Evolutionary conservation across 164 flowering plant species (phyloP).

Genomic region (Warburgia ugandensis): DNA sequence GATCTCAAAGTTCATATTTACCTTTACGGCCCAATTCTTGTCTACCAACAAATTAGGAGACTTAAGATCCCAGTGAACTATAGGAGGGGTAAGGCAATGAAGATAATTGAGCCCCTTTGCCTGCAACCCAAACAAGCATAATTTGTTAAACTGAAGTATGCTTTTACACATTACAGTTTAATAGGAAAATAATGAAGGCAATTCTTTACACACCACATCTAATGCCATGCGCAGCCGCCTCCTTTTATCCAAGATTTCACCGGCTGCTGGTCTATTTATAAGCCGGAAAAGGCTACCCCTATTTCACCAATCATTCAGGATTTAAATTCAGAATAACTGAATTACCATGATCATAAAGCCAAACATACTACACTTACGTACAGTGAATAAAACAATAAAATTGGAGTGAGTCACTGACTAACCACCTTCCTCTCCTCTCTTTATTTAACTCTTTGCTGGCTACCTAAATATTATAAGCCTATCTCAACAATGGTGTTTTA

Average conservation of each 20-base stretch:
- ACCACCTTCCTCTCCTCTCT: no score
- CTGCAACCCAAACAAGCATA: conserved; percentile 29
- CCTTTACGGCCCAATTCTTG: conserved; percentile 95
- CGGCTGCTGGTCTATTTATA: conserved; percentile 67
- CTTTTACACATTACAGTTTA: no score
- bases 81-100: conserved; percentile 75
- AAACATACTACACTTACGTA: no score
- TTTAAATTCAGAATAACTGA: not conserved
- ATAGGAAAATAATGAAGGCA: no score
- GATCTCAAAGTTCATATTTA: conserved; percentile 11
- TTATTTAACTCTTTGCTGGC: no score
- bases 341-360: not conserved
- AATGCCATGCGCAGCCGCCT: conserved; percentile 85
- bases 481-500: no score
- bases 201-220: conserved; percentile 72
- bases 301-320: conserved; percentile 15
- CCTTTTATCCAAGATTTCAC: conserved; percentile 73
- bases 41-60: conserved; percentile 94
- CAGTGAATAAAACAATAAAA: no score
- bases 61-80: conserved; percentile 96
- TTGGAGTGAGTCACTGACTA: no score
- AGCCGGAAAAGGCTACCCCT: conserved; percentile 93
- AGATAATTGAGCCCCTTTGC: conserved; percentile 96
- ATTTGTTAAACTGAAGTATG: not conserved
- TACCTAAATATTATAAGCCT: no score